Percentiles rank a stretch among this genome's conserved stretches.
These are phyloP conservation scores for Amylocarpus encephaloides DNA, from an alignment of 2,329 filamentous ascomycete genomes.

Conservation along the genomic window DNA sequence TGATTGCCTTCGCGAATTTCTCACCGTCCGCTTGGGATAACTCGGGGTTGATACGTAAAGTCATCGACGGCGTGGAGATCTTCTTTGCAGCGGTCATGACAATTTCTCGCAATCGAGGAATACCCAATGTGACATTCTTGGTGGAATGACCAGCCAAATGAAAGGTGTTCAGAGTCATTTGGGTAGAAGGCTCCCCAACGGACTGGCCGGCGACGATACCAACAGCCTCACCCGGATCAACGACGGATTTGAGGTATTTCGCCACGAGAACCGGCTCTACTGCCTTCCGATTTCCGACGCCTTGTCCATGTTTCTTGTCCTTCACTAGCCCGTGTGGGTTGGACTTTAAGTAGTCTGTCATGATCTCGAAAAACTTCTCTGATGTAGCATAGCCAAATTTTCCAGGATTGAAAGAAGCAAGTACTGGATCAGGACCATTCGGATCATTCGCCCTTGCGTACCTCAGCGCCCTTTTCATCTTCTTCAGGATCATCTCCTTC, in stretches of 20 bases:
- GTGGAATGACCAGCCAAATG: conserved; percentile 97
- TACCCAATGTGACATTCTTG: conserved; percentile 98
- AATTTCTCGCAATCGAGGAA: conserved; percentile 93
- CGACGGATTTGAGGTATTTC: conserved; percentile 86
- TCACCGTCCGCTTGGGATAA: conserved; percentile 63
- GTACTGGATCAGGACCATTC: conserved; percentile 62
- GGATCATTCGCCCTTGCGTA: conserved; percentile 51
- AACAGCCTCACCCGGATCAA: conserved; percentile 93
- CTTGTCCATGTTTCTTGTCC: conserved; percentile 37
- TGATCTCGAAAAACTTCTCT: conserved; percentile 70
- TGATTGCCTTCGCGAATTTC: conserved; percentile 87
- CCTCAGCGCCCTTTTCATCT: conserved; percentile 76
- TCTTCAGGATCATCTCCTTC: conserved; percentile 52
- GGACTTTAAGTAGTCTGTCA: conserved; percentile 70
- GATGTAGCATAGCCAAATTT: conserved; percentile 81
- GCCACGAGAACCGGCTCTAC: conserved; percentile 74
- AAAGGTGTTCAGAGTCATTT: conserved; percentile 99
- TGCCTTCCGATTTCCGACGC: conserved; percentile 35
- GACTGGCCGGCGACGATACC: conserved; percentile 96
- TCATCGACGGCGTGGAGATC: conserved; percentile 90
- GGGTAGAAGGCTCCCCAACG: conserved; percentile 92
- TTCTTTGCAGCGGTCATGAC: conserved; percentile 91
- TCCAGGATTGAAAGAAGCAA: conserved; percentile 66
- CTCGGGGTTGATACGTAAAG: conserved; percentile 68
- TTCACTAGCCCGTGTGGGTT: conserved; percentile 61